phyloP scores from a whole-genome alignment of 2,329 filamentous ascomycete genomes.

The Cercospora sp. region DNA sequence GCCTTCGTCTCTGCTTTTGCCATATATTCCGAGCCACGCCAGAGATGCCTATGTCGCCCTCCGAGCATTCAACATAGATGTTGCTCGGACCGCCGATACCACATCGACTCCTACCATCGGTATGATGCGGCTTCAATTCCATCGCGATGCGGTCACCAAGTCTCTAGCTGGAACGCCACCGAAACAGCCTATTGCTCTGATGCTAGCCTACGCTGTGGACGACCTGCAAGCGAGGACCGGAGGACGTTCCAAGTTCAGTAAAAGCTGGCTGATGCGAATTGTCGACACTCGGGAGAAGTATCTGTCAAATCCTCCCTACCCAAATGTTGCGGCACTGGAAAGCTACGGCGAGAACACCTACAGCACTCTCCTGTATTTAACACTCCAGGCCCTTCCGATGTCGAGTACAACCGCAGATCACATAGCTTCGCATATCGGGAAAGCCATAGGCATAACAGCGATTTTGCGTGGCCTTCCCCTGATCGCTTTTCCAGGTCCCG shows the following conservation, averaged over 20 bases:
- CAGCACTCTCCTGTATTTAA: slow-evolving; percentile 86
- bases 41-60: slow-evolving; percentile 86
- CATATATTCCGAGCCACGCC: slow-evolving; percentile 74
- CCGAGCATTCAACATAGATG: slow-evolving; percentile 87
- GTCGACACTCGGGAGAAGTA: slow-evolving; percentile 79
- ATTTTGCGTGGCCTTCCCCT: slow-evolving; percentile 84
- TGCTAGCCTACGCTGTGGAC: slow-evolving; percentile 72
- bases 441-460: slow-evolving; percentile 84
- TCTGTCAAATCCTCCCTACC: slow-evolving; percentile 79
- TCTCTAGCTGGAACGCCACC: slow-evolving; percentile 77
- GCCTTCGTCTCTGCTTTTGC: slow-evolving; percentile 80
- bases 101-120: slow-evolving; percentile 87
- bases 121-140: slow-evolving; percentile 89
- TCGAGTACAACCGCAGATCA: slow-evolving; percentile 85
- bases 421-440: slow-evolving; percentile 90
- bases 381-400: slow-evolving; percentile 74
- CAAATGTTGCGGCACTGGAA: slow-evolving; percentile 71
- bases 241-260: slow-evolving; percentile 54
- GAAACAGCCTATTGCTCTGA: slow-evolving; percentile 84
- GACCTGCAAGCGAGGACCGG: slow-evolving; percentile 52
- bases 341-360: slow-evolving; percentile 94
- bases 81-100: slow-evolving; percentile 84
- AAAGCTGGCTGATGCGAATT: slow-evolving; percentile 63
- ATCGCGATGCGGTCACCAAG: slow-evolving; percentile 79
- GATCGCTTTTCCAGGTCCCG: slow-evolving; percentile 72